Percentiles rank a stretch among this genome's conserved stretches.
Evolutionary conservation across 179 eudicot species (phyloP).

Genomic region (Drosera spatulata): DNA sequence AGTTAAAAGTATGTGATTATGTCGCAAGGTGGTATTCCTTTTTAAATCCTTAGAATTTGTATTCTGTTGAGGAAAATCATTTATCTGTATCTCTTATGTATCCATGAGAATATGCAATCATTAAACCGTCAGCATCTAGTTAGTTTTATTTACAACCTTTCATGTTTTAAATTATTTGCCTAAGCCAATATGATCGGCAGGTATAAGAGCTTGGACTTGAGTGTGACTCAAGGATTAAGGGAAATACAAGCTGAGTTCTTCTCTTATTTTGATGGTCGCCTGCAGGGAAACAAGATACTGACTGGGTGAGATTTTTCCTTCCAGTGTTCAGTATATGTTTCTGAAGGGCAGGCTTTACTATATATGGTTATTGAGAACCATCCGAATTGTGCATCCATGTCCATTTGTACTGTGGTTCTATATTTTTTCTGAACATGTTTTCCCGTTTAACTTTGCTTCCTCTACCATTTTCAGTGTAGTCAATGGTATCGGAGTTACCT

Average conservation of each 20-base stretch:
- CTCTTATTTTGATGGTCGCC: slow-evolving; percentile 54
- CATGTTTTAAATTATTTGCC: slow-evolving; percentile 1
- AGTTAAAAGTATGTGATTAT: no score
- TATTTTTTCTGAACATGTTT: no score
- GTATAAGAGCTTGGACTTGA: slow-evolving; percentile 43
- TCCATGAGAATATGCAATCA: not conserved
- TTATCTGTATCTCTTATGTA: no score
- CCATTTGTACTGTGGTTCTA: not conserved
- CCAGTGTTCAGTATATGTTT: slow-evolving; percentile 1
- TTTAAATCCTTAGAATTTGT: no score
- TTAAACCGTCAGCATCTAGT: not conserved
- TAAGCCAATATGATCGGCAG: slow-evolving; percentile 16
- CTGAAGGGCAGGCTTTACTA: not conserved
- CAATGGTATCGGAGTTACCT: slow-evolving; percentile 54
- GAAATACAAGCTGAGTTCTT: slow-evolving; percentile 37
- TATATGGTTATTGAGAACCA: not conserved
- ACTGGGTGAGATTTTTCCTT: slow-evolving; percentile 38
- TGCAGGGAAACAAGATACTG: slow-evolving; percentile 52
- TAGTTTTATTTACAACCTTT: not conserved
- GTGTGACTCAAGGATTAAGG: slow-evolving; percentile 40
- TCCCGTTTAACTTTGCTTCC: not conserved
- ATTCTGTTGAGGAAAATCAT: no score
- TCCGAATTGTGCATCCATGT: not conserved
- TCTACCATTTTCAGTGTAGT: slow-evolving; percentile 32
- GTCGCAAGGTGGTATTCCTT: no score